These are phyloP conservation scores for Letharia lupina DNA, from an alignment of 495 filamentous ascomycete species.

Conservation along the genomic window DNA sequence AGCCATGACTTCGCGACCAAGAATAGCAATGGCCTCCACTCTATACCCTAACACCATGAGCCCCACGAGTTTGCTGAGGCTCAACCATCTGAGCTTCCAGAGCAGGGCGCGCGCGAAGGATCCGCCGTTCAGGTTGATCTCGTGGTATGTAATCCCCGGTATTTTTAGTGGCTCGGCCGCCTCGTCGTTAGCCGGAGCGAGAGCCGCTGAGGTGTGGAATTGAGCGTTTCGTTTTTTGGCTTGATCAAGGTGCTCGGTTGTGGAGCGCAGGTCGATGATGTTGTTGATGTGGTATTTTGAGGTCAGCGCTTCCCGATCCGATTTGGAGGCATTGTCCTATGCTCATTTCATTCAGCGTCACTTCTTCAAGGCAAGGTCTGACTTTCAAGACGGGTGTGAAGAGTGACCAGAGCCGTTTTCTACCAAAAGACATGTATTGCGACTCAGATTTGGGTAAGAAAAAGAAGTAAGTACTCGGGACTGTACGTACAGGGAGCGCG, in stretches of 20 bases:
- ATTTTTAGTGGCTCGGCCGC: slow-evolving; percentile 44
- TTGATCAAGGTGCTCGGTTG: slow-evolving; percentile 65
- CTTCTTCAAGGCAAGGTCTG: background rate
- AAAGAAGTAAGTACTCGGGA: background rate
- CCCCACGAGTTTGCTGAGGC: slow-evolving; percentile 50
- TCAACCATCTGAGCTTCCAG: slow-evolving; percentile 57
- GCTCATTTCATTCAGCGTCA: background rate
- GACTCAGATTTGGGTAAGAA: background rate
- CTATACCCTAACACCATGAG: slow-evolving; percentile 59
- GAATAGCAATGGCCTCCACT: slow-evolving; percentile 54
- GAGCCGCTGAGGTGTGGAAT: slow-evolving; percentile 30
- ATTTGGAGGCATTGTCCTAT: slow-evolving; percentile 57
- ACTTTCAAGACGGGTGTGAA: background rate
- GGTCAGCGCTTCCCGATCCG: slow-evolving; percentile 52
- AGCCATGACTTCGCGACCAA: slow-evolving; percentile 61
- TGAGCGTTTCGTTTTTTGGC: slow-evolving; percentile 50
- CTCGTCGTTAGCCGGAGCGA: slow-evolving; percentile 37
- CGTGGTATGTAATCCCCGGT: slow-evolving; percentile 47
- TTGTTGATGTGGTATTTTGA: slow-evolving; percentile 57
- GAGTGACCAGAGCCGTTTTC: background rate
- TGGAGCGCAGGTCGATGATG: slow-evolving; percentile 71
- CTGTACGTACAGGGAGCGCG: slow-evolving; percentile 35
- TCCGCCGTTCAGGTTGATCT: slow-evolving; percentile 66
- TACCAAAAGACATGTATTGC: background rate
- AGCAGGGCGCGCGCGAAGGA: slow-evolving; percentile 61